Percentiles rank a stretch among this genome's conserved stretches.
phyloP scores from a whole-genome alignment of 2,329 filamentous ascomycete species.

The Pyricularia pennisetigena region DNA sequence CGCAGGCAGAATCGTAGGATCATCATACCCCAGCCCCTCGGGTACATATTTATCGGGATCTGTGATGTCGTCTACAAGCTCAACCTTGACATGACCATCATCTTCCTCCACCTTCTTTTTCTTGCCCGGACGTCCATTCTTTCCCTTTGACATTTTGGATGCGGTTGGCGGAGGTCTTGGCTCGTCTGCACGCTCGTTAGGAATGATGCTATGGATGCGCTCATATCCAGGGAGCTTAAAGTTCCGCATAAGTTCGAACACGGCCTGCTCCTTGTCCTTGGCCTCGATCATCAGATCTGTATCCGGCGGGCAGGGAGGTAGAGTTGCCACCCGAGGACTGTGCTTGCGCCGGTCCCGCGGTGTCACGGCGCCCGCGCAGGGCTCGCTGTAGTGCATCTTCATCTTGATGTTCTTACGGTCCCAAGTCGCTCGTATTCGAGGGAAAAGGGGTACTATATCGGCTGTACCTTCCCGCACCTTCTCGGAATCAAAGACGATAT shows the following conservation, averaged over 20 bases:
- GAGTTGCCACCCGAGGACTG: slow-evolving; percentile 62
- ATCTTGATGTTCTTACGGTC: slow-evolving; percentile 72
- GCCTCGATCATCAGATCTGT: slow-evolving; percentile 99
- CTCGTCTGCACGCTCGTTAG: slow-evolving; percentile 68
- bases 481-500: slow-evolving; percentile 72
- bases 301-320: slow-evolving; percentile 71
- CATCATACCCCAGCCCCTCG: slow-evolving; percentile 21
- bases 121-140: neutral
- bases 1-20: slow-evolving; percentile 17
- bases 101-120: slow-evolving; percentile 12
- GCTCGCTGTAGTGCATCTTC: slow-evolving; percentile 97
- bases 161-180: slow-evolving; percentile 37
- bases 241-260: slow-evolving; percentile 85
- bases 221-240: slow-evolving; percentile 78
- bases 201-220: slow-evolving; percentile 65
- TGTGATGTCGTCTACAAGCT: slow-evolving; percentile 20
- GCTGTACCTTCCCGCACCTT: slow-evolving; percentile 73
- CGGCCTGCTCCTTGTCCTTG: slow-evolving; percentile 95
- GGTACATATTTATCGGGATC: slow-evolving; percentile 28
- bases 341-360: slow-evolving; percentile 75
- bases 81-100: slow-evolving; percentile 19
- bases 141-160: neutral
- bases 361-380: slow-evolving; percentile 65
- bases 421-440: slow-evolving; percentile 78
- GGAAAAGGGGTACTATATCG: slow-evolving; percentile 67